A percentile compares a stretch with the other conserved stretches of the same genome.
Evolutionary conservation across 768 basidiomycete genomes (phyloP).

Genomic region (Trametes gibbosa): DNA sequence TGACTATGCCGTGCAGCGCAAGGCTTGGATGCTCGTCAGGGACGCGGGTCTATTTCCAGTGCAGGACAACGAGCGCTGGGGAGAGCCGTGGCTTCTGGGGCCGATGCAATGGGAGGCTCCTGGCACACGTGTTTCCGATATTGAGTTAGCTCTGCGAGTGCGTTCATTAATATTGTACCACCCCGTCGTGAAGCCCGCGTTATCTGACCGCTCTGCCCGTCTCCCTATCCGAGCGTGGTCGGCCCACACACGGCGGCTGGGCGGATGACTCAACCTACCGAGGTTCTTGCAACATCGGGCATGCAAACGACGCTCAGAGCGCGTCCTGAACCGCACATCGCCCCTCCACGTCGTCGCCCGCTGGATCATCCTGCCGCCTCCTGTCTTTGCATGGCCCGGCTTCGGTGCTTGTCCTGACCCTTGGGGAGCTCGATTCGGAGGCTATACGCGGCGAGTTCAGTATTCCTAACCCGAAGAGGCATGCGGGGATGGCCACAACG

Average conservation of each 20-base stretch:
- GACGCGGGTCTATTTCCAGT: slow-evolving; percentile 3
- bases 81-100: slow-evolving; percentile 8
- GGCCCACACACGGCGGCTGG: not conserved
- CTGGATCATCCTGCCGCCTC: slow-evolving; percentile 10
- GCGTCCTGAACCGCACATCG: slow-evolving; percentile 3
- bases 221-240: not conserved
- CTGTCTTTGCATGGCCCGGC: not conserved
- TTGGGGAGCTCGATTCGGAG: slow-evolving; percentile 2
- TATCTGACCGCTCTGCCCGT: slow-evolving; percentile 6
- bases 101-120: slow-evolving; percentile 1
- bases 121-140: slow-evolving; percentile 20
- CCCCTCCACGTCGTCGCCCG: not conserved
- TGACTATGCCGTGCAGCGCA: not conserved
- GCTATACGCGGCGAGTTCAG: slow-evolving; percentile 14
- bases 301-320: not conserved
- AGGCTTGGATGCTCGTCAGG: slow-evolving; percentile 1
- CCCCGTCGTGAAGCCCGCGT: slow-evolving; percentile 6
- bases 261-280: slow-evolving; percentile 13
- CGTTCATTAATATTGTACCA: not conserved
- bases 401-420: slow-evolving; percentile 8
- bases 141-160: slow-evolving; percentile 6
- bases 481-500: slow-evolving; percentile 2
- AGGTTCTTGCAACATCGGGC: slow-evolving; percentile 12
- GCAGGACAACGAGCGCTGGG: slow-evolving; percentile 6
- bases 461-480: slow-evolving; percentile 6